A percentile compares a stretch with the other conserved stretches of the same genome.
Conservation (phyloP, 2,329 filamentous ascomycete species). For the Remersonia thermophila region DNA sequence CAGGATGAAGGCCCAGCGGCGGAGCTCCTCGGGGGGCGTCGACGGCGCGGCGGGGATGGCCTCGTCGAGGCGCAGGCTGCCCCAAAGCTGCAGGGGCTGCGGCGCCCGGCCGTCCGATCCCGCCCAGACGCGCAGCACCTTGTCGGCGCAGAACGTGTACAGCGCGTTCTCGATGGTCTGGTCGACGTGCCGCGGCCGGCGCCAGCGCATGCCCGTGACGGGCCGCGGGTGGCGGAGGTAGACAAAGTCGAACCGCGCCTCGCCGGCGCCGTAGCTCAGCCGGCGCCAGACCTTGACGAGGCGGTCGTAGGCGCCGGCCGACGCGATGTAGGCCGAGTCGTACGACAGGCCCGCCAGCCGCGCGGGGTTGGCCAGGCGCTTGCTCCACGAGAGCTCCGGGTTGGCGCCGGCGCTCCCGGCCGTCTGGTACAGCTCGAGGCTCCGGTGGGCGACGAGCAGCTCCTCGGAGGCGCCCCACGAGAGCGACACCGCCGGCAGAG, state of each 20-base stretch:
- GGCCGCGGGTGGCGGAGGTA: slow-evolving; percentile 76
- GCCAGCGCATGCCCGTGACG: slow-evolving; percentile 81
- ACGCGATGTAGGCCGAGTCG: slow-evolving; percentile 78
- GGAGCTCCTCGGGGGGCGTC: slow-evolving; percentile 19
- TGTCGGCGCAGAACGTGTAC: slow-evolving; percentile 79
- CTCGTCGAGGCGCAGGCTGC: slow-evolving; percentile 60
- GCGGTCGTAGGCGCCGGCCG: slow-evolving; percentile 63
- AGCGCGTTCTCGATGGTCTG: slow-evolving; percentile 76
- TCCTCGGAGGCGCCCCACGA: slow-evolving; percentile 86
- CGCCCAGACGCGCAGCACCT: slow-evolving; percentile 72
- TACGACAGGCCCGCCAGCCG: slow-evolving; percentile 71
- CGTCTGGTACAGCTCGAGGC: slow-evolving; percentile 55
- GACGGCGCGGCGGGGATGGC: slow-evolving; percentile 44
- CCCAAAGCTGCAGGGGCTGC: slow-evolving; percentile 68
- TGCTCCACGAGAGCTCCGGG: slow-evolving; percentile 59
- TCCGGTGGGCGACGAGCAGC: slow-evolving; percentile 62
- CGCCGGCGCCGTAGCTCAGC: slow-evolving; percentile 68
- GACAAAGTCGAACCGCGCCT: slow-evolving; percentile 78
- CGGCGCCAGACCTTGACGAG: slow-evolving; percentile 90
- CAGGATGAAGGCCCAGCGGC: slow-evolving; percentile 65
- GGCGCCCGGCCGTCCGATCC: slow-evolving; percentile 58
- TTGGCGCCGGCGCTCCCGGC: slow-evolving; percentile 18
- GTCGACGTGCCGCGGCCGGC: slow-evolving; percentile 61
- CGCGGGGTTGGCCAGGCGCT: slow-evolving; percentile 57
- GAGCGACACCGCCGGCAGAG: slow-evolving; percentile 36